phyloP scores from a whole-genome alignment of 2,329 filamentous ascomycete species.

The Bipolaris oryzae region DNA sequence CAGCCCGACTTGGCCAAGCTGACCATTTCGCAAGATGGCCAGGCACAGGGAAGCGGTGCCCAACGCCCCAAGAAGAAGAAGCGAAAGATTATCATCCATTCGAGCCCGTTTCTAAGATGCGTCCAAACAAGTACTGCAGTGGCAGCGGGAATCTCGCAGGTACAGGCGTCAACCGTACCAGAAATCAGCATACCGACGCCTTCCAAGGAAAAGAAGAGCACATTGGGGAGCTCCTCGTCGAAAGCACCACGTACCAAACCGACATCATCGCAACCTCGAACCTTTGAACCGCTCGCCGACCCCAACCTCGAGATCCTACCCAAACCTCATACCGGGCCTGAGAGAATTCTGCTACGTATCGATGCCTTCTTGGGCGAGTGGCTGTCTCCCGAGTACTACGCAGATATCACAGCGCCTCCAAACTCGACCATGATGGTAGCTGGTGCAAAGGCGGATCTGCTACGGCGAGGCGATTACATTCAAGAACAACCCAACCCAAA shows the following conservation, averaged over 20 bases:
- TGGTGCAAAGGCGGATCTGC: conserved; percentile 82
- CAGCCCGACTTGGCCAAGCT: conserved; percentile 31
- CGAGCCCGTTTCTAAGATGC: conserved; percentile 91
- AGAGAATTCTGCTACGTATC: conserved; percentile 66
- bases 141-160: conserved; percentile 79
- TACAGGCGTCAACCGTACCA: conserved; percentile 49
- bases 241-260: conserved; percentile 24
- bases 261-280: conserved; percentile 28
- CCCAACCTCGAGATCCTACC: conserved; percentile 44
- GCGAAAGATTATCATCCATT: conserved; percentile 85
- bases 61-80: conserved; percentile 54
- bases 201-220: conserved; percentile 22
- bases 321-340: conserved; percentile 43
- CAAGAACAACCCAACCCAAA: conserved; percentile 51
- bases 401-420: conserved; percentile 87
- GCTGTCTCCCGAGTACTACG: conserved; percentile 92
- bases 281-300: conserved; percentile 45
- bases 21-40: conserved; percentile 18
- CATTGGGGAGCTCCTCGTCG: conserved; percentile 18
- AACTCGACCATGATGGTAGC: conserved; percentile 86
- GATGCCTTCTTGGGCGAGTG: conserved; percentile 96
- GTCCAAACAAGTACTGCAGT: conserved; percentile 91
- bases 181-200: conserved; percentile 28
- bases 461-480: conserved; percentile 74
- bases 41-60: not conserved